These are phyloP conservation scores for Amoebophrya sp. DNA, from an alignment of 169 alveolate species.

Conservation along the genomic window DNA sequence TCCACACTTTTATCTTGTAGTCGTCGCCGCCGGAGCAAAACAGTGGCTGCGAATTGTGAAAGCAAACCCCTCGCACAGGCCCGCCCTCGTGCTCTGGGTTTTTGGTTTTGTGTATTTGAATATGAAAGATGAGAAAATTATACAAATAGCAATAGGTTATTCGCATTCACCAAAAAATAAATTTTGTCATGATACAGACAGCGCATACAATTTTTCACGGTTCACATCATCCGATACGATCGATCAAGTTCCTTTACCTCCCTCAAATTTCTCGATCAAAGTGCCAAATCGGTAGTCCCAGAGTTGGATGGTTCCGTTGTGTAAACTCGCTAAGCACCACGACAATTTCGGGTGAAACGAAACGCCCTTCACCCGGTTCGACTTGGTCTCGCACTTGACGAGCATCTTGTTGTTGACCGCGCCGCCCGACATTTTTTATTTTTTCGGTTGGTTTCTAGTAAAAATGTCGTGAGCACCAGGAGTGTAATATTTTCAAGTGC, in stretches of 20 bases:
- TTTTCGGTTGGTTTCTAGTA: too few relatives aligned
- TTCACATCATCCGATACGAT: too few relatives aligned
- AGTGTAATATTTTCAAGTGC: too few relatives aligned
- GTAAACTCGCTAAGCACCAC: constrained; percentile 87
- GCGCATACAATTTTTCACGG: too few relatives aligned
- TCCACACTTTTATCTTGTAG: constrained; percentile 78
- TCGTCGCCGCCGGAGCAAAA: constrained; percentile 96
- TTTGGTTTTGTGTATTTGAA: not conserved
- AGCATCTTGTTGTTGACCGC: constrained; percentile 58
- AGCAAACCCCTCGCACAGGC: constrained; percentile 89
- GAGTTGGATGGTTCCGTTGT: constrained; percentile 86
- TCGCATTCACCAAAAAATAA: too few relatives aligned
- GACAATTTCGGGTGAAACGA: constrained; percentile 91
- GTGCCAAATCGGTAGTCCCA: constrained; percentile 82
- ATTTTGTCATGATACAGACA: too few relatives aligned
- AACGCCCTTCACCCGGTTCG: constrained; percentile 90
- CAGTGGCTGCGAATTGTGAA: constrained; percentile 88
- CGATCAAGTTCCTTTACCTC: constrained; percentile 32
- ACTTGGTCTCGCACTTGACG: constrained; percentile 84
- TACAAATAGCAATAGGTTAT: too few relatives aligned
- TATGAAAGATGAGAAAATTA: not conserved
- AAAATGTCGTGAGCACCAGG: too few relatives aligned
- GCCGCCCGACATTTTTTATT: constrained; percentile 35
- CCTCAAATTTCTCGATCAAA: constrained; percentile 57
- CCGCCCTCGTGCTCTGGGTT: constrained; percentile 83